Conservation (phyloP, 2,329 filamentous ascomycete species). For the Trichoderma sp. region DNA sequence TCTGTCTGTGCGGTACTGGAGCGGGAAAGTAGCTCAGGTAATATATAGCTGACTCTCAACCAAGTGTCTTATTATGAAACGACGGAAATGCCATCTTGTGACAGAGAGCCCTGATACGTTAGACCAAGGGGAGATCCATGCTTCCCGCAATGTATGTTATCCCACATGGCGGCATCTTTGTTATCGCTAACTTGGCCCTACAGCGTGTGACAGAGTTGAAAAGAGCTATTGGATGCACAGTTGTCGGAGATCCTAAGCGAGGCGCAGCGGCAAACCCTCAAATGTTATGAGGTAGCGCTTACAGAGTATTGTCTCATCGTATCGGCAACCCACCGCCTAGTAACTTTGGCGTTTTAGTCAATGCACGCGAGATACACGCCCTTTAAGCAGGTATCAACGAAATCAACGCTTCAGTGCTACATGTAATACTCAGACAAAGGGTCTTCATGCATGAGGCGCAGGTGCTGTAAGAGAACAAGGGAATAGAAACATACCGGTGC, state of each 20-base stretch:
- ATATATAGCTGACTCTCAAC: neutral
- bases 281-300: neutral
- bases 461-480: neutral
- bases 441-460: neutral
- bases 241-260: neutral
- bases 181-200: too few species aligned
- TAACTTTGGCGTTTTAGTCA: neutral
- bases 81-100: neutral
- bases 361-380: neutral
- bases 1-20: neutral
- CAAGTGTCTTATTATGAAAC: neutral
- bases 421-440: neutral
- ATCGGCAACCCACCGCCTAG: neutral
- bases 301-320: neutral
- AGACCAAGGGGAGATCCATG: neutral
- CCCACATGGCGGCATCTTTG: too few species aligned
- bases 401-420: neutral
- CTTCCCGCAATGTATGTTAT: neutral
- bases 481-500: too few species aligned
- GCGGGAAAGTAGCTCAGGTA: neutral
- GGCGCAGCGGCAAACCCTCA: neutral
- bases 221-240: neutral
- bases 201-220: neutral
- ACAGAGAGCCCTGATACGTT: neutral
- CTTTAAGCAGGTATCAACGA: neutral